Evolutionary conservation across 306 rosid species (phyloP).

Genomic region (Dryas alaskensis): DNA sequence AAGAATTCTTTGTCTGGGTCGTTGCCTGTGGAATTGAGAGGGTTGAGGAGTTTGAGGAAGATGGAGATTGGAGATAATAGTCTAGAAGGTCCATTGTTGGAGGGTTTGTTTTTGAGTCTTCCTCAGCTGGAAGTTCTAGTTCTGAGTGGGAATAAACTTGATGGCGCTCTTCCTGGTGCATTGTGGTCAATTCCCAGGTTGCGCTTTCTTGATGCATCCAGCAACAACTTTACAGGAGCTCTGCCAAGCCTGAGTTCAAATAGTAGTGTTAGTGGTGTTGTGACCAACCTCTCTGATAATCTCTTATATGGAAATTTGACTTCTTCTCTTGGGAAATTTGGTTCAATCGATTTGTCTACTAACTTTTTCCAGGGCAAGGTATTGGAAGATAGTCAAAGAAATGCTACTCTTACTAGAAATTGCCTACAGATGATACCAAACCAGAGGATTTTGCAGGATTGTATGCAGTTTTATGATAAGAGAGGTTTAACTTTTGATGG

Average conservation of each 20-base stretch:
- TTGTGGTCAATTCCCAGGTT: slow-evolving; percentile 51
- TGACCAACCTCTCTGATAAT: slow-evolving; percentile 68
- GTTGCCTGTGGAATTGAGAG: slow-evolving; percentile 38
- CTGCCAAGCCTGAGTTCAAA: slow-evolving; percentile 38
- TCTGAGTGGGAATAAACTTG: slow-evolving; percentile 49
- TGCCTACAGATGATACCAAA: slow-evolving; percentile 48
- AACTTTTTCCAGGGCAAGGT: slow-evolving; percentile 72
- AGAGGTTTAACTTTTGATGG: slow-evolving; percentile 39
- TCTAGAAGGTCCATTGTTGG: slow-evolving; percentile 43
- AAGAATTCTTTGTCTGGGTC: slow-evolving; percentile 60
- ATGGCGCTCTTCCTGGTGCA: slow-evolving; percentile 46
- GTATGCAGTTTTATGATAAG: slow-evolving; percentile 52
- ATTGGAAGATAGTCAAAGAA: slow-evolving; percentile 29
- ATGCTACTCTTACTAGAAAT: slow-evolving; percentile 48
- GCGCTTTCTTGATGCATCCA: slow-evolving; percentile 57
- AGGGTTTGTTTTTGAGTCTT: slow-evolving; percentile 39
- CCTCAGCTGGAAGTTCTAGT: slow-evolving; percentile 36
- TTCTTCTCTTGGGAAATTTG: slow-evolving; percentile 27
- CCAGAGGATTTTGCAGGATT: slow-evolving; percentile 54
- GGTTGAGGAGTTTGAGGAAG: slow-evolving; percentile 33
- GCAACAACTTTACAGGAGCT: slow-evolving; percentile 58
- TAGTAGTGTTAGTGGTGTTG: slow-evolving; percentile 24
- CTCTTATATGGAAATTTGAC: slow-evolving; percentile 58
- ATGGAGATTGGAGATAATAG: slow-evolving; percentile 38
- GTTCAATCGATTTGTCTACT: slow-evolving; percentile 57